phyloP scores from a whole-genome alignment of 2,329 filamentous ascomycete species.

The Phaeomoniella chlamydospora region DNA sequence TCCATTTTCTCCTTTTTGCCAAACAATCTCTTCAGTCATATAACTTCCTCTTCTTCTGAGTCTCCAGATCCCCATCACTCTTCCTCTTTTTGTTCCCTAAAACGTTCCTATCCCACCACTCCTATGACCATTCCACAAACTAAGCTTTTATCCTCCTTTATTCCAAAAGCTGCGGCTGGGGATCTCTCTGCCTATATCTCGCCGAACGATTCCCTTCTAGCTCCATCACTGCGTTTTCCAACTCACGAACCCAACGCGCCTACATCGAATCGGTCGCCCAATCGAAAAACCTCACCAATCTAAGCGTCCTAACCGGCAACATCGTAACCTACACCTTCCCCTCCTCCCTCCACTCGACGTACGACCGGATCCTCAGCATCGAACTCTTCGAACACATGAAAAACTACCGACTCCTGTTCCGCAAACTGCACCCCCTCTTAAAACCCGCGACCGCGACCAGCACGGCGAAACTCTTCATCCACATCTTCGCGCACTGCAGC shows the following conservation, averaged over 20 bases:
- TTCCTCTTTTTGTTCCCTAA: not conserved
- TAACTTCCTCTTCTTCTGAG: too few species aligned
- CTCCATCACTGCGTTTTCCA: slow-evolving; percentile 52
- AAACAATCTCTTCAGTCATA: too few species aligned
- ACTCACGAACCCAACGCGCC: slow-evolving; percentile 53
- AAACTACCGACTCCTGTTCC: slow-evolving; percentile 54
- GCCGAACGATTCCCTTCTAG: slow-evolving; percentile 50
- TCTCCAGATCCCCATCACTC: too few species aligned
- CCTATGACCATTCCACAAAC: not conserved
- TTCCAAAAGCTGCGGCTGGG: slow-evolving; percentile 59
- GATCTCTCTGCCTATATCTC: slow-evolving; percentile 49
- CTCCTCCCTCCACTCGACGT: slow-evolving; percentile 31
- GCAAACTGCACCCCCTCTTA: slow-evolving; percentile 45
- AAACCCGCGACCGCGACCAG: slow-evolving; percentile 34
- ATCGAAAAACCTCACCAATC: slow-evolving; percentile 42
- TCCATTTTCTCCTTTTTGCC: not conserved
- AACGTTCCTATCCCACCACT: too few species aligned
- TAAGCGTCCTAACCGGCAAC: slow-evolving; percentile 52
- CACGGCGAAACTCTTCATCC: slow-evolving; percentile 58
- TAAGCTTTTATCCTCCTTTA: slow-evolving; percentile 1
- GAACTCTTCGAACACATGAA: slow-evolving; percentile 69
- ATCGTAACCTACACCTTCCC: slow-evolving; percentile 53
- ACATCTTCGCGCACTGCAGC: slow-evolving; percentile 50
- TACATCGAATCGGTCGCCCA: slow-evolving; percentile 48
- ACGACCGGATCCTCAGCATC: slow-evolving; percentile 53